Conservation (phyloP, 306 rosid genomes). For the Potentilla sterilis region DNA sequence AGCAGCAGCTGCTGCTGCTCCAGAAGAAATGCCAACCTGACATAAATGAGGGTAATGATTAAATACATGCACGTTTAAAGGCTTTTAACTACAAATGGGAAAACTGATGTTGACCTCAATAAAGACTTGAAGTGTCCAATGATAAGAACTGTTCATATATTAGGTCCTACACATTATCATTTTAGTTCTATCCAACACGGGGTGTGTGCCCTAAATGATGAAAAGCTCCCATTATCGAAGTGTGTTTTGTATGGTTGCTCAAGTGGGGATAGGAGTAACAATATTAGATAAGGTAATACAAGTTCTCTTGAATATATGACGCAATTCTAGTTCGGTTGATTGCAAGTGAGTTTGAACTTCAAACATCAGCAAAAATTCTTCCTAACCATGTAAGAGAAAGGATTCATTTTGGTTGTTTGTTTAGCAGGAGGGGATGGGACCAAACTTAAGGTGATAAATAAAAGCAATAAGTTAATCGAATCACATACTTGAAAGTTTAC, state of each 20-base stretch:
- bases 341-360: neutral
- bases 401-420: neutral
- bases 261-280: neutral
- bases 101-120: neutral
- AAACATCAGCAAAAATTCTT: neutral
- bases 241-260: neutral
- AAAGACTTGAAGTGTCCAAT: neutral
- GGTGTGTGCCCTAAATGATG: neutral
- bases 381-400: neutral
- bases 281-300: neutral
- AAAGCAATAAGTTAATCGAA: neutral
- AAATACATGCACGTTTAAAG: neutral
- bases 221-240: neutral
- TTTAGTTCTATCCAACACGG: neutral
- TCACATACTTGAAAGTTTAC: neutral
- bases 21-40: slow-evolving; percentile 98
- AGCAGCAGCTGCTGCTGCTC: slow-evolving; percentile 97
- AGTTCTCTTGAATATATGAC: neutral
- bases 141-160: neutral
- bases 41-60: slow-evolving; percentile 29
- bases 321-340: neutral
- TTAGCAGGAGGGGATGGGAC: neutral
- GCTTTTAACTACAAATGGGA: neutral
- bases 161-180: neutral
- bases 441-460: neutral